Percentiles rank a stretch among this genome's conserved stretches.
Evolutionary conservation across 2,329 filamentous ascomycete genomes (phyloP).

Genomic region (Sclerotinia subarctica): DNA sequence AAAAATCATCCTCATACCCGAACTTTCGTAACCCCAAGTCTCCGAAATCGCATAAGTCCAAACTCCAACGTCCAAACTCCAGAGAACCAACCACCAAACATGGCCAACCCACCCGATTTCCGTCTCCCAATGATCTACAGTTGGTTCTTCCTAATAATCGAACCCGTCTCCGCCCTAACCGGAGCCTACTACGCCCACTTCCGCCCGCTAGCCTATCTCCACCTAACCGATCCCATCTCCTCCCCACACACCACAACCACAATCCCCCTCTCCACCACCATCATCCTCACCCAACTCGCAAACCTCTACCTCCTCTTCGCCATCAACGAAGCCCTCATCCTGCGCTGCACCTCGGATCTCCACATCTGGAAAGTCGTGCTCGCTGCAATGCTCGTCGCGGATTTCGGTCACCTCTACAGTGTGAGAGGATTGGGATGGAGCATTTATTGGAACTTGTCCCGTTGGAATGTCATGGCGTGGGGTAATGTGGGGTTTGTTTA

Average conservation of each 20-base stretch:
- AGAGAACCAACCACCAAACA: not conserved
- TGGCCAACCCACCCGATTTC: conserved; percentile 39
- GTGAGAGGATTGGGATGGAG: conserved; percentile 55
- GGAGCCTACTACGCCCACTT: conserved; percentile 54
- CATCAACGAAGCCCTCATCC: conserved; percentile 71
- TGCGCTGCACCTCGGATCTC: conserved; percentile 65
- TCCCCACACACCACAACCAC: conserved; percentile 23
- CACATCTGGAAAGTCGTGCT: conserved; percentile 69
- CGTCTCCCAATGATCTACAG: conserved; percentile 60
- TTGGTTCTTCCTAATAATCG: conserved; percentile 72
- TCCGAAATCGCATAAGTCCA: too few relatives aligned
- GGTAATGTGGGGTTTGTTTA: conserved; percentile 72
- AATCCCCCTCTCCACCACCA: conserved; percentile 58
- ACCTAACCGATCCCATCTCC: conserved; percentile 53
- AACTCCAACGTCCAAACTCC: not conserved
- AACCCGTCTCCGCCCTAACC: conserved; percentile 54
- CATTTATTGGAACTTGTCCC: conserved; percentile 55
- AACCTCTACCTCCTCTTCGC: conserved; percentile 77
- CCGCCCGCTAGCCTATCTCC: conserved; percentile 55
- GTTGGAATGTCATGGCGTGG: conserved; percentile 66
- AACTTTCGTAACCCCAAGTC: too few relatives aligned
- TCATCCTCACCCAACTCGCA: conserved; percentile 70
- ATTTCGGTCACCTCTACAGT: conserved; percentile 71
- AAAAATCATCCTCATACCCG: too few relatives aligned
- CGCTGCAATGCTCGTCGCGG: conserved; percentile 66